These are phyloP conservation scores for Amaranthus cruentus DNA, from an alignment of 148 eudicot genomes.

Conservation along the genomic window DNA sequence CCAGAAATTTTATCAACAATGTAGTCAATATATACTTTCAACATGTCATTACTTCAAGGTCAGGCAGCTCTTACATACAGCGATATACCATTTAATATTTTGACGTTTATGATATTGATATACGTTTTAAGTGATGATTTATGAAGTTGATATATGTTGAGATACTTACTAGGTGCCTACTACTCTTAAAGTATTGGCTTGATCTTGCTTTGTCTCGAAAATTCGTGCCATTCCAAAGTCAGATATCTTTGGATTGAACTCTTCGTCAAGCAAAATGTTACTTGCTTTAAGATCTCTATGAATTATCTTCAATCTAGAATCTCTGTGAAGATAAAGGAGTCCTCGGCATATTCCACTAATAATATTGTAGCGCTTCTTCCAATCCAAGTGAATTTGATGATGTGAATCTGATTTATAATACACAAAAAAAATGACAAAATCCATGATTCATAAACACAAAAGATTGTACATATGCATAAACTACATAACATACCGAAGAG, in stretches of 20 bases:
- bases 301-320: constrained; percentile 31
- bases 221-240: constrained; percentile 37
- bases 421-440: neutral
- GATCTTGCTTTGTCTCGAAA: constrained; percentile 21
- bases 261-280: constrained; percentile 24
- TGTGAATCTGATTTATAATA: constrained; percentile 10
- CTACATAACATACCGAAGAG: constrained; percentile 30
- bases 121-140: too few species aligned
- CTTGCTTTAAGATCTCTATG: constrained; percentile 30
- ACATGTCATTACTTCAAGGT: too few species aligned
- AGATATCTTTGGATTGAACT: constrained; percentile 26
- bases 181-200: constrained; percentile 27
- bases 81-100: too few species aligned
- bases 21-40: too few species aligned
- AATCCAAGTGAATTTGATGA: constrained; percentile 6
- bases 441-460: neutral
- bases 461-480: neutral
- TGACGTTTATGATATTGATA: too few species aligned
- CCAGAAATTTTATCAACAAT: too few species aligned
- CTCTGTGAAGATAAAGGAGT: constrained; percentile 32
- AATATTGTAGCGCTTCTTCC: constrained; percentile 29
- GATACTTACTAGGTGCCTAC: constrained; percentile 32
- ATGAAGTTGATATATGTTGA: neutral
- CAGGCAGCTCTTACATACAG: too few species aligned
- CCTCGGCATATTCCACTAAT: constrained; percentile 32